Evolutionary conservation across 2,329 filamentous ascomycete species (phyloP).

Genomic region (Dichotomopilus funicola): DNA sequence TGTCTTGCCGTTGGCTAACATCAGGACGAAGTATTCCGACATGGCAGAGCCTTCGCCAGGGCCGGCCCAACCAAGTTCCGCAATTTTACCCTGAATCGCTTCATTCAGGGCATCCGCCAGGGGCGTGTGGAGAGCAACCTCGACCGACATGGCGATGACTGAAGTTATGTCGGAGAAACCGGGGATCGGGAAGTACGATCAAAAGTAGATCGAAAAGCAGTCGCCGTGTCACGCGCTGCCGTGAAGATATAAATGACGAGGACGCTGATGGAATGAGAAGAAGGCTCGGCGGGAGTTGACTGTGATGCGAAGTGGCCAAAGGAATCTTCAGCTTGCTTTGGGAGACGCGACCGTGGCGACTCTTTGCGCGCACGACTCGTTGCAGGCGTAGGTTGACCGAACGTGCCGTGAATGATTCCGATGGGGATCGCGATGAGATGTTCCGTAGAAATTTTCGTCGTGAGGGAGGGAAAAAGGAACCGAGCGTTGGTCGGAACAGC

Average conservation of each 20-base stretch:
- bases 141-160: slow-evolving; percentile 59
- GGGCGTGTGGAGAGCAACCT: slow-evolving; percentile 70
- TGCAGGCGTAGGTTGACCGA: background rate
- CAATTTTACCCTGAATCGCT: slow-evolving; percentile 82
- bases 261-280: background rate
- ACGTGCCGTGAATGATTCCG: background rate
- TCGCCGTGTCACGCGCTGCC: background rate
- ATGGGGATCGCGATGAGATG: too few species aligned
- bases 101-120: slow-evolving; percentile 76
- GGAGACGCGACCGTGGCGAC: slow-evolving; percentile 10
- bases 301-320: slow-evolving; percentile 5
- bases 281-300: background rate
- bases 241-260: background rate
- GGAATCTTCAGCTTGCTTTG: background rate
- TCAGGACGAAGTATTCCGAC: slow-evolving; percentile 93
- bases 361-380: background rate
- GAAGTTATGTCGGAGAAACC: background rate
- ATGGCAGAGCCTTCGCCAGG: slow-evolving; percentile 77
- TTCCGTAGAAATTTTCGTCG: too few species aligned
- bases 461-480: too few species aligned
- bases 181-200: background rate
- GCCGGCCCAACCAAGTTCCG: slow-evolving; percentile 87
- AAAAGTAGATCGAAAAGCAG: background rate
- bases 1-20: slow-evolving; percentile 93
- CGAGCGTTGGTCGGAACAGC: too few species aligned